Conservation (phyloP, 345 rosid genomes). For the Arabidopsis arenosa region DNA sequence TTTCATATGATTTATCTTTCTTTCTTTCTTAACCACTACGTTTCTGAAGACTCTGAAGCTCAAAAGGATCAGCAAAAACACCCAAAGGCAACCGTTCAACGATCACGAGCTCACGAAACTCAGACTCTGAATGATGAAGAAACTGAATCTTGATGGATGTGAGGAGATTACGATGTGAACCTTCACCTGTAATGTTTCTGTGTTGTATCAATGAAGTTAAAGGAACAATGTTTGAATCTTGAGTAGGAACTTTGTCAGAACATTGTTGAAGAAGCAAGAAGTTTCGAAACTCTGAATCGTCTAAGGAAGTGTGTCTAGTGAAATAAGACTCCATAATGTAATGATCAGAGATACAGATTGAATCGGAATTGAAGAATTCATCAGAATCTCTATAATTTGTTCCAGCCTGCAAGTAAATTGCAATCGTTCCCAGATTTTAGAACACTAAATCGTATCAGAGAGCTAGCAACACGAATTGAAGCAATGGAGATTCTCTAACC, state of each 20-base stretch:
- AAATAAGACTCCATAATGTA: slow-evolving; percentile 68
- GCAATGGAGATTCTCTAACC: slow-evolving; percentile 11
- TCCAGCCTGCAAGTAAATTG: slow-evolving; percentile 4
- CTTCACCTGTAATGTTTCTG: slow-evolving; percentile 72
- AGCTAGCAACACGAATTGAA: background rate
- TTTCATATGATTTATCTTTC: background rate
- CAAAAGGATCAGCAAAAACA: slow-evolving; percentile 91
- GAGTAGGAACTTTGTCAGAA: slow-evolving; percentile 44
- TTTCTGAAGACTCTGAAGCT: slow-evolving; percentile 70
- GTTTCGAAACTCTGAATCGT: slow-evolving; percentile 55
- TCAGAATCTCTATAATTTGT: slow-evolving; percentile 12
- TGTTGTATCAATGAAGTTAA: slow-evolving; percentile 46
- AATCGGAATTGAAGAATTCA: background rate
- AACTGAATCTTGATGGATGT: slow-evolving; percentile 56
- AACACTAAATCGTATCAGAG: background rate
- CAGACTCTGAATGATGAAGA: slow-evolving; percentile 40
- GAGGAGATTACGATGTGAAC: slow-evolving; percentile 79
- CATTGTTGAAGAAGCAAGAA: slow-evolving; percentile 49
- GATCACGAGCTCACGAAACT: slow-evolving; percentile 54
- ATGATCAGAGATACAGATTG: slow-evolving; percentile 39
- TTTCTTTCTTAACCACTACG: slow-evolving; percentile 54
- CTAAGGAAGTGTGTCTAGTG: slow-evolving; percentile 49
- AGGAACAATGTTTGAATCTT: slow-evolving; percentile 31
- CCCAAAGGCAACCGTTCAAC: slow-evolving; percentile 80
- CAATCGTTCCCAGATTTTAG: too few species aligned